Base-by-base conservation (phyloP, 2,329 filamentous ascomycete species). In the Colletotrichum sp. region DNA sequence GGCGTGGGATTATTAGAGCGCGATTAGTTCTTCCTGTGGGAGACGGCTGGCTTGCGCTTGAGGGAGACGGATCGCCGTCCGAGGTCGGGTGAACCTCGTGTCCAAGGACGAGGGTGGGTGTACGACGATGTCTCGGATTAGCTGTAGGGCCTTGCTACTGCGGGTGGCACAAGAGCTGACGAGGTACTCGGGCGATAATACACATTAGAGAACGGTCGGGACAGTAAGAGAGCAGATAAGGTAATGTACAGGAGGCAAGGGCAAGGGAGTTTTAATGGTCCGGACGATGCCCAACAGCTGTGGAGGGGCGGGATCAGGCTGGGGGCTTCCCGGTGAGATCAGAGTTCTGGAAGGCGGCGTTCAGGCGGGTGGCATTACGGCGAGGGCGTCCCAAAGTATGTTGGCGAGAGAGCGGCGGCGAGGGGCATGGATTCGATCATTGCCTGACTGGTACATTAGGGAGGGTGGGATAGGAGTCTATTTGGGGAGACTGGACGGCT, bases 61-160 rank as follows among this genome's bases (percentile, higher is more conserved):
- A 7, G 32, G 24, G 64, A 48, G 52, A 30, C 32, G 22, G 66
- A 48, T 55, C 24, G 52, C 22, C n/a, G 48, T 39, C 22, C 3
- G 66, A 70, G 67, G 67, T 32, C 55, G 57, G 36, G 67, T 44
- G 44, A 30, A 24, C 48, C 66, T 39, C 32, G 71, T 70, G 57
- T 22, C 15, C n/a, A n/a, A 30, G 62, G 15, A 28, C 15, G 60
- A 66, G 32, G 22, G 30, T 71, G 32, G 48, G 30, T 66, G 30
- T 62, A 16, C 52, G 68, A 75, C 34, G 59, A 36, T 75, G 73
- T 75, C 73, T 75, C 26, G 44, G 39, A 64, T 57, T 26, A 48
- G 69, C 57, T 39, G 30, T 52, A 68, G 73, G 16, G 69, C 44
- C 44, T 52, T 22, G 44, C 32, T 66, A 52, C 48, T 18, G 60